Percentiles rank a stretch among this genome's conserved stretches.
Evolutionary conservation across 306 rosid species (phyloP).

Genomic region (Pterocarpus macrocarpus): DNA sequence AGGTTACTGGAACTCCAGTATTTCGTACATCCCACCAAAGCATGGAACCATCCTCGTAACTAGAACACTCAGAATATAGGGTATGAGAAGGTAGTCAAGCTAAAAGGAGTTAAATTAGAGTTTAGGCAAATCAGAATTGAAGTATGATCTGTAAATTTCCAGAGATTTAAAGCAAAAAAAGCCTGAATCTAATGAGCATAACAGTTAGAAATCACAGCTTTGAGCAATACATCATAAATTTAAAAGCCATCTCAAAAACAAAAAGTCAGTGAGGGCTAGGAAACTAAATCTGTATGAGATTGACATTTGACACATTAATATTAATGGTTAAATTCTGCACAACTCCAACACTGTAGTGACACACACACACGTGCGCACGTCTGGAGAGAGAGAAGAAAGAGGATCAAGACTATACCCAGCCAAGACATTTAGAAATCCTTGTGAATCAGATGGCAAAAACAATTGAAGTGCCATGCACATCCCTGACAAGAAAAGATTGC

Average conservation of each 20-base stretch:
- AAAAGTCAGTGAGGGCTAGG: background rate
- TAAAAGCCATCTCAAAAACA: background rate
- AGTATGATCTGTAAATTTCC: constrained; percentile 14
- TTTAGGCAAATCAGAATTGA: constrained; percentile 15
- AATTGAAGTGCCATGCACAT: constrained; percentile 98
- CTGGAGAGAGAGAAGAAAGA: constrained; percentile 9
- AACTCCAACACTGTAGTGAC: background rate
- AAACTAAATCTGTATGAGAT: background rate
- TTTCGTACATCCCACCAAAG: constrained; percentile 97
- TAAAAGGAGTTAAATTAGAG: background rate
- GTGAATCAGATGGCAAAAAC: constrained; percentile 74
- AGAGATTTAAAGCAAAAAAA: constrained; percentile 2
- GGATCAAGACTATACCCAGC: constrained; percentile 69
- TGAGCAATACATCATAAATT: background rate
- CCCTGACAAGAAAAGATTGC: constrained; percentile 64
- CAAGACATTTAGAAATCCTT: constrained; percentile 78
- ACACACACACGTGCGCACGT: background rate
- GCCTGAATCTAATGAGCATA: background rate
- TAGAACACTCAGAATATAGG: constrained; percentile 47
- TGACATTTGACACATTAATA: background rate
- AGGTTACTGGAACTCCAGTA: constrained; percentile 68
- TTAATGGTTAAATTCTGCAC: background rate
- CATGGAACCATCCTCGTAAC: constrained; percentile 96
- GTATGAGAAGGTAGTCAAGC: constrained; percentile 32
- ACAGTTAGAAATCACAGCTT: background rate